Conservation (phyloP, 768 basidiomycete species). For the Boletus reticuloceps region DNA sequence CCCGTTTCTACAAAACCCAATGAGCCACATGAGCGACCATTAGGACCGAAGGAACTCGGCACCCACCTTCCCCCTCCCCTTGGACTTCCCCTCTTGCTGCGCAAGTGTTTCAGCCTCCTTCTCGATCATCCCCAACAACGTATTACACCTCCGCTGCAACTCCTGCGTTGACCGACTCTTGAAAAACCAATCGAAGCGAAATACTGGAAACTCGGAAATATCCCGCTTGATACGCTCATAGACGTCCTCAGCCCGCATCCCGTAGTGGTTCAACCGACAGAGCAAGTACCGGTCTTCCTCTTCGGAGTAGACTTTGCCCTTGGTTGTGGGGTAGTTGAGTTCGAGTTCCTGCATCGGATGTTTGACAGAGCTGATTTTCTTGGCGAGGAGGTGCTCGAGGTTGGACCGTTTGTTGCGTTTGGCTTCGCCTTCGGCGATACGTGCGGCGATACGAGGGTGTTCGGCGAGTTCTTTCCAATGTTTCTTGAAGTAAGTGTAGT, state of each 20-base stretch:
- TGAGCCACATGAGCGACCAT: not conserved
- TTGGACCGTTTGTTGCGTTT: constrained; percentile 86
- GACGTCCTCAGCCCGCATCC: constrained; percentile 83
- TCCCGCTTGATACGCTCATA: constrained; percentile 96
- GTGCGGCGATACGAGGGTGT: constrained; percentile 74
- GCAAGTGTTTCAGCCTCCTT: constrained; percentile 76
- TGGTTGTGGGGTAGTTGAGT: constrained; percentile 91
- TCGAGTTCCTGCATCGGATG: constrained; percentile 98
- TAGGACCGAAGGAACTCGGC: not conserved
- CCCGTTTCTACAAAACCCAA: constrained; percentile 53
- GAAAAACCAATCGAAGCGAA: constrained; percentile 98
- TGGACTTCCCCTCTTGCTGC: constrained; percentile 65
- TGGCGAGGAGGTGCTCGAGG: constrained; percentile 70
- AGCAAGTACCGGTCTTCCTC: constrained; percentile 97
- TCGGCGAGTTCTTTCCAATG: constrained; percentile 79
- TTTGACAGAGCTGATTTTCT: constrained; percentile 78
- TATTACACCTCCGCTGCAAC: constrained; percentile 83
- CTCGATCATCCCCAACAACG: constrained; percentile 85
- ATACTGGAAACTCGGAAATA: constrained; percentile 94
- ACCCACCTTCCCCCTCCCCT: constrained; percentile 66
- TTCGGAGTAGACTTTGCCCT: constrained; percentile 94
- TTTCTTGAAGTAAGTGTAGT: constrained; percentile 83
- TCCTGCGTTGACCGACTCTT: constrained; percentile 91
- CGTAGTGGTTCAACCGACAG: constrained; percentile 86
- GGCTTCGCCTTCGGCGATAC: constrained; percentile 85